Percentiles rank a stretch among this genome's conserved stretches.
Evolutionary conservation across 805 yeast species (phyloP).

Genomic region (Wickerhamiella qilinensis): DNA sequence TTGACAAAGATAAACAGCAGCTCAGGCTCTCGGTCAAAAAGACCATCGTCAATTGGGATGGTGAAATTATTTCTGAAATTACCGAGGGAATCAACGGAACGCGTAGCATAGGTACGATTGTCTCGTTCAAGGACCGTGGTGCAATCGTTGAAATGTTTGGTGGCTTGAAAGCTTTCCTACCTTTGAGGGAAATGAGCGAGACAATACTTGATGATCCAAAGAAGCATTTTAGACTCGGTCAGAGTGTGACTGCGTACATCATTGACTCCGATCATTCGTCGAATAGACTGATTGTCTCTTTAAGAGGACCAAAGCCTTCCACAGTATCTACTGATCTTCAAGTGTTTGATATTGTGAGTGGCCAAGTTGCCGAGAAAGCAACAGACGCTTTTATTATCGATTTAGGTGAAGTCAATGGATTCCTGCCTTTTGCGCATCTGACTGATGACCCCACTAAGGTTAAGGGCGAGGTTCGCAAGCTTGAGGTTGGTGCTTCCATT

Average conservation of each 20-base stretch:
- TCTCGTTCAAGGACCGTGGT: conserved; percentile 56
- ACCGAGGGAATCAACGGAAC: conserved; percentile 31
- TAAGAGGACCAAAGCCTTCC: conserved; percentile 25
- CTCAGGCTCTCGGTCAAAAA: conserved; percentile 64
- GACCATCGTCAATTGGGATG: conserved; percentile 46
- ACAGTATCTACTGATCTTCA: background rate
- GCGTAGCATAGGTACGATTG: conserved; percentile 58
- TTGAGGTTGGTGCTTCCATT: conserved; percentile 43
- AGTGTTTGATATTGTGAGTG: conserved; percentile 33
- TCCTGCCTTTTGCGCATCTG: conserved; percentile 32
- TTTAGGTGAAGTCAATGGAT: conserved; percentile 31
- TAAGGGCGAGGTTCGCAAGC: conserved; percentile 53
- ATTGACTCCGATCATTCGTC: conserved; percentile 37
- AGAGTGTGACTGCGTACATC: conserved; percentile 61
- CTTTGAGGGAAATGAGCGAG: conserved; percentile 79
- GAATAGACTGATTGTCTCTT: conserved; percentile 50
- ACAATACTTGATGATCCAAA: conserved; percentile 63
- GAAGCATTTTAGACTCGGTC: conserved; percentile 69
- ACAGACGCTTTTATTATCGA: conserved; percentile 60
- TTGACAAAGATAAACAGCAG: conserved; percentile 26
- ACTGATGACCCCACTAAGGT: conserved; percentile 62
- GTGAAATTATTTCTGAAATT: conserved; percentile 25
- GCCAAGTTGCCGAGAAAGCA: conserved; percentile 51
- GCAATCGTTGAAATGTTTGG: conserved; percentile 77
- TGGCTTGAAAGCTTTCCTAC: conserved; percentile 59